Percentiles rank a stretch among this genome's conserved stretches.
Evolutionary conservation across 129 eudicot genomes (phyloP).

Genomic region (Artemisia annua): DNA sequence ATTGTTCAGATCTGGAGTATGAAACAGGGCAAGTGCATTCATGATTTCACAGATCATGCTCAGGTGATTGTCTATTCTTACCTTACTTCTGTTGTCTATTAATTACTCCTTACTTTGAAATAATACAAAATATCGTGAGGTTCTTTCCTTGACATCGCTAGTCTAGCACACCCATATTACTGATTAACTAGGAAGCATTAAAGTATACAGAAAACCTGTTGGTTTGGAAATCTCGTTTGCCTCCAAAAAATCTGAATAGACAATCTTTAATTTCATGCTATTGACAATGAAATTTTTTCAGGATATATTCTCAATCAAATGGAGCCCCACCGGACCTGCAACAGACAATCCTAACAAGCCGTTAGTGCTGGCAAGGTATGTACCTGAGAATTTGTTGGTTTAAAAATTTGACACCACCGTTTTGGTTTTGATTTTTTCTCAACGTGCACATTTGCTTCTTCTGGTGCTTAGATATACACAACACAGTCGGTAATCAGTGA

Average conservation of each 20-base stretch:
- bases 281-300: constrained; percentile 13
- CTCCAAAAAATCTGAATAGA: not conserved
- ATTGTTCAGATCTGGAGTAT: constrained; percentile 60
- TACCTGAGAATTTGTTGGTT: too few relatives aligned
- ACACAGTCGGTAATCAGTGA: too few relatives aligned
- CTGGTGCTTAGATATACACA: too few relatives aligned
- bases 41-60: constrained; percentile 51
- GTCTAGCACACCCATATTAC: too few relatives aligned
- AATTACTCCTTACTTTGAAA: too few relatives aligned
- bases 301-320: constrained; percentile 48
- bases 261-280: not conserved
- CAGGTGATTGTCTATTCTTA: constrained; percentile 34
- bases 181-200: too few relatives aligned
- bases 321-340: constrained; percentile 65
- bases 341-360: constrained; percentile 54
- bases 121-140: too few relatives aligned
- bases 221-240: not conserved
- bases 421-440: too few relatives aligned
- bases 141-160: too few relatives aligned
- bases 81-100: too few relatives aligned
- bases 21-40: constrained; percentile 45
- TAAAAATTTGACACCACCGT: too few relatives aligned
- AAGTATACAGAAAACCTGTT: not conserved
- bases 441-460: too few relatives aligned
- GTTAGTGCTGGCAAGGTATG: constrained; percentile 60